Conservation (phyloP, 225 moss, liverwort and hornwort species). For the Rhytidiadelphus loreus region DNA sequence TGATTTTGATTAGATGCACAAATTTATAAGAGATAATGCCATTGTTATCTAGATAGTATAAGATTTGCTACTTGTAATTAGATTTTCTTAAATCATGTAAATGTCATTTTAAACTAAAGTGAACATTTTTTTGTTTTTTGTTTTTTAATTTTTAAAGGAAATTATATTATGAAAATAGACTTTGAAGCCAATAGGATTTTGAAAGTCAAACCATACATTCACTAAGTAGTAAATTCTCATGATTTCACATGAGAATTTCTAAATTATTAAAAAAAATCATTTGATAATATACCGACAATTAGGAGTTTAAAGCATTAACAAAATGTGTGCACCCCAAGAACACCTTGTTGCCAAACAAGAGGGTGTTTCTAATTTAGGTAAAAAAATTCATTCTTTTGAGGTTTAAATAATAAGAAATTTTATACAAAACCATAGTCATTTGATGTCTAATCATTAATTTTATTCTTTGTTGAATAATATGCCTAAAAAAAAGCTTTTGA, state of each 20-base stretch:
- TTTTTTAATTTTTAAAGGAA: background rate
- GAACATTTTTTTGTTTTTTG: accelerated
- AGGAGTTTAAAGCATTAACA: background rate
- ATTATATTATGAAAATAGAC: background rate
- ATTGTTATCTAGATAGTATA: background rate
- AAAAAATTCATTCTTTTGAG: background rate
- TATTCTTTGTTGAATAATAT: too few relatives aligned
- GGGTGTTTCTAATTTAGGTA: background rate
- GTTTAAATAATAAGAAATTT: too few relatives aligned
- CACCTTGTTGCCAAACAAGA: background rate
- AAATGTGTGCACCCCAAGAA: too few relatives aligned
- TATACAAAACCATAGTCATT: background rate
- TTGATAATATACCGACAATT: background rate
- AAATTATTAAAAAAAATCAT: background rate
- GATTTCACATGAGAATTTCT: background rate
- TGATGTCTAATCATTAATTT: background rate
- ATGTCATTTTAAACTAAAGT: background rate
- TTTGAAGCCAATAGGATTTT: background rate
- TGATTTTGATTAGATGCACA: background rate
- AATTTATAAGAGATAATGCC: background rate
- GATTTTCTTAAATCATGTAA: background rate
- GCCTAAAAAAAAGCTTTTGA: background rate
- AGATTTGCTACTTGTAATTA: background rate
- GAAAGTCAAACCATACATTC: background rate
- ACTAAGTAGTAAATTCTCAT: background rate